Evolutionary conservation across 2,329 filamentous ascomycete genomes (phyloP).

Genomic region (Neospermospora avenae): DNA sequence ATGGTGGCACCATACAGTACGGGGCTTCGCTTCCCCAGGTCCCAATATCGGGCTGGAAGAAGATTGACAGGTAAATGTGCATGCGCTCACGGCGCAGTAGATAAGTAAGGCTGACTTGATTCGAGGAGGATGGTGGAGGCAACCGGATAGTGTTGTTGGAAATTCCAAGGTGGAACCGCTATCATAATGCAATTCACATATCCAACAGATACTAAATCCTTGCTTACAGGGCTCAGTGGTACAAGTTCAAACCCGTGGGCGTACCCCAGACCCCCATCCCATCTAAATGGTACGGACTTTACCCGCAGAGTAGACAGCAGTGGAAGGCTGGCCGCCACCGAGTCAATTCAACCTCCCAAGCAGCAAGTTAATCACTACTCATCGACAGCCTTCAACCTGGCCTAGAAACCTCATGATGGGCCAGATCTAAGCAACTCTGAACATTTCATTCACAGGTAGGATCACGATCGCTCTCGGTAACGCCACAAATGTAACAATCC

Average conservation of each 20-base stretch:
- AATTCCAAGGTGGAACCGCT: not conserved
- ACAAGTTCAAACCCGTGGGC: too few relatives aligned
- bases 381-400: too few relatives aligned
- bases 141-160: not conserved
- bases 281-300: not conserved
- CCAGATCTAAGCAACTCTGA: not conserved
- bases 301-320: not conserved
- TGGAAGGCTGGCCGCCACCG: not conserved
- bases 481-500: not conserved
- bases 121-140: not conserved
- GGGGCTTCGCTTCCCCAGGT: not conserved
- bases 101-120: not conserved
- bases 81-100: not conserved
- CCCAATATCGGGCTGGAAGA: not conserved
- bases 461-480: too few relatives aligned
- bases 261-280: not conserved
- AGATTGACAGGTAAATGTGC: not conserved
- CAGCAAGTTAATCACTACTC: too few relatives aligned
- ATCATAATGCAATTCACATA: not conserved
- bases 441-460: too few relatives aligned
- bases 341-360: too few relatives aligned
- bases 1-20: not conserved
- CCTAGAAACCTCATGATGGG: not conserved
- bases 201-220: not conserved
- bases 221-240: not conserved